Evolutionary conservation across 768 basidiomycete genomes (phyloP), one percentile per base, ranked within the genome.

Genomic region (Agrocybe praecox): DNA sequence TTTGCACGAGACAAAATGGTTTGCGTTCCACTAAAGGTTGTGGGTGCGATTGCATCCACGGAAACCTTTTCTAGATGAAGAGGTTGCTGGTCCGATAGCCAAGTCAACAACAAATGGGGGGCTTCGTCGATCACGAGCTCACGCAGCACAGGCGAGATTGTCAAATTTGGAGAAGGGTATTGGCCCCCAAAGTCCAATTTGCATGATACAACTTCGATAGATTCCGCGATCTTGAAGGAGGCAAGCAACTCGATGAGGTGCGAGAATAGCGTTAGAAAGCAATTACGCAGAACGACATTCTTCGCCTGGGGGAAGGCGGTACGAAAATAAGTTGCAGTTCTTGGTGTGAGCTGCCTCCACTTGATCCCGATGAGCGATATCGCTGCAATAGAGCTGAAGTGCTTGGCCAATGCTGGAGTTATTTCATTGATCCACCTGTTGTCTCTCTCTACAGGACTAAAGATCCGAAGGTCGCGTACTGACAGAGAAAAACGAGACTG

Each of bases 401-500:
- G 51, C 19, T 49, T 49, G 18, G 45, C 26, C 21, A 56, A 48
- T 0, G 32, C 11, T 7, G 29, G 42, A 15, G 52, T n/a, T 21
- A 14, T 23, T 19, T 49, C 42, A 12, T 40, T 26, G 9, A 51
- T 21, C 49, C 49, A 46, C 29, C 7, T 10, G 10, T 22, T 14
- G 9, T 33, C 44, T 29, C 33, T 34, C 5, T 54, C 50, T 10
- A 18, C 21, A 55, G 19, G 26, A 26, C 24, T 32, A 15, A 21
- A 18, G 19, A 60, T 21, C 34, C 22, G 19, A 24, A 60, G 34
- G 9, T 26, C 26, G n/a, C 42, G 18, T 15, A 60, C 55, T 17
- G 46, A 60, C 14, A 43, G 23, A 17, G 52, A 17, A 22, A 60
- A 46, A 2, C 22, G 43, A 19, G 51, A 60, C 23, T 45, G 46